Evolutionary conservation across 768 basidiomycete genomes (phyloP).

Genomic region (Albatrellus ellisii): DNA sequence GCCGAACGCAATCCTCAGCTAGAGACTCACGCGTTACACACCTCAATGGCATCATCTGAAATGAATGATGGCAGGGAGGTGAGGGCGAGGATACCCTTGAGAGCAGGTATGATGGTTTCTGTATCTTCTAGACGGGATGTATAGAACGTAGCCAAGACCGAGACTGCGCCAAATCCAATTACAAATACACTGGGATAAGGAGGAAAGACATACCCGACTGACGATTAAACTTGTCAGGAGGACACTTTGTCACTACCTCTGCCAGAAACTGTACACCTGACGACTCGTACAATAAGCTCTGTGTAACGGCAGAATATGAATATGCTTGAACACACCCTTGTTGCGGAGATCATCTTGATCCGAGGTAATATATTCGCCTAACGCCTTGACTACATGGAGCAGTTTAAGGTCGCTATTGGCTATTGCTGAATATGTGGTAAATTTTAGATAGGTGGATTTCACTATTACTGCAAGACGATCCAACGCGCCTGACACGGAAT

Average conservation of each 20-base stretch:
- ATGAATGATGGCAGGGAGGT: constrained; percentile 50
- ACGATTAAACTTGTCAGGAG: constrained; percentile 51
- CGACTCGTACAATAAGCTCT: neutral
- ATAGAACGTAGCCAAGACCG: constrained; percentile 74
- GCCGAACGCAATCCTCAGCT: constrained; percentile 1
- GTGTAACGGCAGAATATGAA: neutral
- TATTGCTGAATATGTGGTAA: constrained; percentile 27
- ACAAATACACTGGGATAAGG: neutral
- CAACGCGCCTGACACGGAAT: constrained; percentile 16
- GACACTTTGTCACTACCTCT: constrained; percentile 47
- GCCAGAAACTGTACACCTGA: constrained; percentile 81
- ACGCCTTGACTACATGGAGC: constrained; percentile 69
- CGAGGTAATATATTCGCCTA: constrained; percentile 80
- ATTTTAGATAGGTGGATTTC: neutral
- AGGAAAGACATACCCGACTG: constrained; percentile 54
- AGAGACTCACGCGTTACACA: constrained; percentile 43
- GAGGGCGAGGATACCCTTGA: constrained; percentile 62
- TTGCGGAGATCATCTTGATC: constrained; percentile 68
- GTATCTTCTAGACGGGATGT: constrained; percentile 78
- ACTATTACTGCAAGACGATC: neutral
- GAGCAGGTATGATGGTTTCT: constrained; percentile 70
- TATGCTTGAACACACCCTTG: constrained; percentile 41
- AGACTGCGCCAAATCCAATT: constrained; percentile 35
- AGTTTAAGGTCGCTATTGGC: constrained; percentile 45
- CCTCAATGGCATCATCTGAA: constrained; percentile 46